Evolutionary conservation across 208 protist genomes (phyloP).

Genomic region (Trypanosoma cruzi): DNA sequence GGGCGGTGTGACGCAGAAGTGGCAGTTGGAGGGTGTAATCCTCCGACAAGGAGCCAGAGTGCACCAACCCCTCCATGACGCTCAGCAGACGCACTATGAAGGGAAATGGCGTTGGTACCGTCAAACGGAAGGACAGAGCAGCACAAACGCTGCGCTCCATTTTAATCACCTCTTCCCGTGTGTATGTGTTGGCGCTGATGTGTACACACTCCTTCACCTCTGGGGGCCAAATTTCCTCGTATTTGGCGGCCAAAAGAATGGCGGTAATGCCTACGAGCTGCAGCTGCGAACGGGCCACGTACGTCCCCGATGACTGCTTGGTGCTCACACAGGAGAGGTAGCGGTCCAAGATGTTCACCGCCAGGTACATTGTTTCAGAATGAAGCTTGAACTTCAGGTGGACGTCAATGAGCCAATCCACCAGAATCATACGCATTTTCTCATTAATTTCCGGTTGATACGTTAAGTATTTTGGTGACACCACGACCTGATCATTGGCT

Average conservation of each 20-base stretch:
- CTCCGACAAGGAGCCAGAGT: conserved; percentile 35
- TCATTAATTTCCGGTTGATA: conserved; percentile 95
- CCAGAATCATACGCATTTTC: conserved; percentile 97
- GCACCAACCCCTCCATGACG: conserved; percentile 63
- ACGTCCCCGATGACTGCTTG: conserved; percentile 53
- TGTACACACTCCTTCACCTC: conserved; percentile 94
- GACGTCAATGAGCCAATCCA: conserved; percentile 99
- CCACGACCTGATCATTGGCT: conserved; percentile 52
- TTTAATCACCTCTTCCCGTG: conserved; percentile 85
- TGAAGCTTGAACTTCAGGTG: conserved; percentile 97
- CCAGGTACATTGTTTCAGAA: conserved; percentile 97
- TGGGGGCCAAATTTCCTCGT: conserved; percentile 95
- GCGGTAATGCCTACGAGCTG: conserved; percentile 96
- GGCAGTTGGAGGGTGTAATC: conserved; percentile 34
- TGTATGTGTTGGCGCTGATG: conserved; percentile 95
- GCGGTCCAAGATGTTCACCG: conserved; percentile 97
- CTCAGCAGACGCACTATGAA: conserved; percentile 85
- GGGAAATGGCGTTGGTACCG: conserved; percentile 82
- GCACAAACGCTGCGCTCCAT: conserved; percentile 92
- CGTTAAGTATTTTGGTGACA: conserved; percentile 78
- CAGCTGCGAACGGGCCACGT: conserved; percentile 85
- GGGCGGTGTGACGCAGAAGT: conserved; percentile 61
- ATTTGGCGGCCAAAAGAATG: conserved; percentile 93
- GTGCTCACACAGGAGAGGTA: conserved; percentile 84
- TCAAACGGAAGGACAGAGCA: conserved; percentile 87